These are phyloP conservation scores for Vigna hirtella DNA, from an alignment of 306 rosid species.

Conservation along the genomic window DNA sequence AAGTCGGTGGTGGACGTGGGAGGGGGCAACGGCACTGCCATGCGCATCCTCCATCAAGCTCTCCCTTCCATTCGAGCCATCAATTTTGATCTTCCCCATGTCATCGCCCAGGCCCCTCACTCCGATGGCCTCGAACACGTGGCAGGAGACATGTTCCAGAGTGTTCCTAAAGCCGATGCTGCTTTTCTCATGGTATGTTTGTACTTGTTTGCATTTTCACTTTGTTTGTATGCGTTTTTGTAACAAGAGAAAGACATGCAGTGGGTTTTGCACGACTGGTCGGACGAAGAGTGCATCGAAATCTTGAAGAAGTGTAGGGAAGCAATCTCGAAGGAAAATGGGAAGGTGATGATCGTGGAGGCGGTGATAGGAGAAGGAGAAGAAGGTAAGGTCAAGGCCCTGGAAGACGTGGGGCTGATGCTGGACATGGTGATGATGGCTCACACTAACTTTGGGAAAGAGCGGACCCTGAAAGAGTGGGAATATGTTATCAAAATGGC, in stretches of 20 bases:
- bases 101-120: slow-evolving; percentile 47
- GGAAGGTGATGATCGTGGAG: slow-evolving; percentile 67
- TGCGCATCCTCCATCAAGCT: slow-evolving; percentile 46
- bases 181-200: slow-evolving; percentile 58
- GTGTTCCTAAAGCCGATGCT: slow-evolving; percentile 78
- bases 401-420: slow-evolving; percentile 55
- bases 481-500: slow-evolving; percentile 58
- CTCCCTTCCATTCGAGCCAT: slow-evolving; percentile 59
- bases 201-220: too few species aligned
- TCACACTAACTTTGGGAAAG: slow-evolving; percentile 62
- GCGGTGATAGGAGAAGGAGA: slow-evolving; percentile 55
- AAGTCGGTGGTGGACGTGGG: slow-evolving; percentile 75
- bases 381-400: slow-evolving; percentile 35
- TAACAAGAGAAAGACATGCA: background rate
- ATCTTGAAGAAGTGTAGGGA: slow-evolving; percentile 63
- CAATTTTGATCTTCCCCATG: slow-evolving; percentile 81
- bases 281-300: slow-evolving; percentile 64
- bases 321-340: slow-evolving; percentile 56
- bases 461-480: slow-evolving; percentile 66
- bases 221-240: too few species aligned
- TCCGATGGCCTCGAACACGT: slow-evolving; percentile 52
- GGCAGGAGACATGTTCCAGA: slow-evolving; percentile 68
- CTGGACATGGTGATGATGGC: slow-evolving; percentile 75
- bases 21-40: slow-evolving; percentile 69
- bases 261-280: slow-evolving; percentile 74